Base-by-base conservation (phyloP, 805 yeast genomes). In the Pichia californica region DNA sequence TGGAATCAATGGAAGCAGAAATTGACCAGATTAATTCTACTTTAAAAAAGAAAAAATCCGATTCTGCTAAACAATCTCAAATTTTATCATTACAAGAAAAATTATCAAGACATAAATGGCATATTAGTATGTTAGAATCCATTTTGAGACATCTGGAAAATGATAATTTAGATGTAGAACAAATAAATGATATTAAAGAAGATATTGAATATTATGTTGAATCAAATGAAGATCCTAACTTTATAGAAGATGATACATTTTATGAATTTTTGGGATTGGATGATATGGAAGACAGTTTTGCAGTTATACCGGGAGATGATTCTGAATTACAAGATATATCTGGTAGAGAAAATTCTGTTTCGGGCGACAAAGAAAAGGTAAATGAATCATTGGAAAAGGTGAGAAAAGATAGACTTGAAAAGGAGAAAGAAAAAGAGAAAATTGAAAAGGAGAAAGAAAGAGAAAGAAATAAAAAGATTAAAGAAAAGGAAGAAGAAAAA, bases 121-220 rank as follows among this genome's bases (percentile, higher is more conserved):
- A 91, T 64, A 76, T 81, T 43, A 74, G 75, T 30, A 80, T 80
- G 58, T 70, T 93, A 58, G 98, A 93, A 60, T 77, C 74, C 44
- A 78, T 91, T 35, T 67, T 89, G 50, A 74, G 89, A 49, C 70
- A 81, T 56, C 63, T 93, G 40, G 95, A 86, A 50, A 86, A 83
- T 61, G 91, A 87, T 50, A 82, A 77, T 36, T 65, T 93, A 49
- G 88, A 82, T 30, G 83, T 88, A 2, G 94, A 84, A 16, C 75
- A 77, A 40, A 78, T 91, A 9, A 81, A 81, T 53, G 81, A 73
- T 19, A 77, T 88, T 45, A 81, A 82, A 58, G 98, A 91, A 41
- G 98, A 91, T 61, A 84, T 91, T 60, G 85, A 77, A 53, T 91
- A 93, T 66, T 89, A 87, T 62, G 93, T 93, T 26, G 98, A 93